phyloP scores from a whole-genome alignment of 2,329 filamentous ascomycete species.

The Penicillium frequentans region DNA sequence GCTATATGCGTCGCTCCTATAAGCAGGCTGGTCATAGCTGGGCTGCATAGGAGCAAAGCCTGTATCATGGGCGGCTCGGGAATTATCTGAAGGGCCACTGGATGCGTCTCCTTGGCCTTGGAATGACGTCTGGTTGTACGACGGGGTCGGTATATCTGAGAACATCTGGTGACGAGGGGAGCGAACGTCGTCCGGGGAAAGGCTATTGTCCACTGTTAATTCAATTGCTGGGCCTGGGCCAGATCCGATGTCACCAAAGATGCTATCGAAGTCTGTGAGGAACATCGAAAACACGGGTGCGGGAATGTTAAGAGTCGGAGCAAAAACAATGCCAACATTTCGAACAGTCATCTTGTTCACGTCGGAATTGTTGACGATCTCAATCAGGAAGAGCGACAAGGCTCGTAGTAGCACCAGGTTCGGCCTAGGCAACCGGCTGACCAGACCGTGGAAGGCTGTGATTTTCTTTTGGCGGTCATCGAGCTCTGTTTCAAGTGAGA shows the following conservation, averaged over 20 bases:
- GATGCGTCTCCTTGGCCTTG: constrained; percentile 28
- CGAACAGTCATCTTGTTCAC: constrained; percentile 98
- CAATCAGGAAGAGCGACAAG: constrained; percentile 82
- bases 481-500: constrained; percentile 57
- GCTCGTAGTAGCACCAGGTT: constrained; percentile 83
- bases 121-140: constrained; percentile 60
- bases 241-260: constrained; percentile 70
- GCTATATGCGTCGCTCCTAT: constrained; percentile 30
- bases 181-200: constrained; percentile 59
- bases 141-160: constrained; percentile 64
- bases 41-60: constrained; percentile 55
- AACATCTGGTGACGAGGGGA: constrained; percentile 67
- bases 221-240: constrained; percentile 37
- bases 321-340: constrained; percentile 97
- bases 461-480: constrained; percentile 75
- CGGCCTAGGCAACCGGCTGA: constrained; percentile 73
- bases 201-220: constrained; percentile 38
- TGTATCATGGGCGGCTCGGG: constrained; percentile 44
- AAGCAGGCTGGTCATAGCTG: constrained; percentile 45
- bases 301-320: constrained; percentile 93
- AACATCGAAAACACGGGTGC: constrained; percentile 93
- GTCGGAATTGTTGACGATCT: constrained; percentile 85
- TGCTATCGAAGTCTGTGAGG: constrained; percentile 81
- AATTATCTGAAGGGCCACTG: constrained; percentile 22
- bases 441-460: constrained; percentile 70